phyloP scores from a whole-genome alignment of 768 basidiomycete species.

The Auricularia sp. region DNA sequence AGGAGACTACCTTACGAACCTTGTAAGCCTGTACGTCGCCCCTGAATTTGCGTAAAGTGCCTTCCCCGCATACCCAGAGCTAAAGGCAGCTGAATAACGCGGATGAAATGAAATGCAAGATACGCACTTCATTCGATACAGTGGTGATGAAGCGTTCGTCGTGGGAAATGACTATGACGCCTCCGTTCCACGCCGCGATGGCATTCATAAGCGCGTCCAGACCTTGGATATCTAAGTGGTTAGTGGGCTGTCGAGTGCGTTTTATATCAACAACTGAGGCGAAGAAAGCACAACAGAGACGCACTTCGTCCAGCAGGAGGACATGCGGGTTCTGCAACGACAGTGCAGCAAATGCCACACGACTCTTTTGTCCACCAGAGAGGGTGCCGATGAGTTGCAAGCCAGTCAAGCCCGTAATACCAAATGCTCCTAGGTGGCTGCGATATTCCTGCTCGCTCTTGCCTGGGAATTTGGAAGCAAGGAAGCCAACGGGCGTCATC shows the following conservation, averaged over 20 bases:
- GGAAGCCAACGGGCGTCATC: conserved; percentile 88
- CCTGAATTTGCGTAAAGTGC: conserved; percentile 69
- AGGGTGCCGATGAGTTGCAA: conserved; percentile 86
- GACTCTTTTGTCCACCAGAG: conserved; percentile 91
- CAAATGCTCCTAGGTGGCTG: conserved; percentile 90
- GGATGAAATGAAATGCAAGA: neutral
- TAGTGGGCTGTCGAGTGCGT: conserved; percentile 51
- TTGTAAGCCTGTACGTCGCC: conserved; percentile 92
- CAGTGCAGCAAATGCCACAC: conserved; percentile 84
- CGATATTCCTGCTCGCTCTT: conserved; percentile 95
- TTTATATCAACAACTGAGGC: neutral
- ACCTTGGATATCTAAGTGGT: conserved; percentile 96
- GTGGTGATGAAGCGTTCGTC: conserved; percentile 92
- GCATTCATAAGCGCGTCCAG: conserved; percentile 90
- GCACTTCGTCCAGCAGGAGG: conserved; percentile 84
- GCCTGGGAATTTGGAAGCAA: conserved; percentile 87
- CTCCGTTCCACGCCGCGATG: conserved; percentile 72
- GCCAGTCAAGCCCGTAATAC: conserved; percentile 92
- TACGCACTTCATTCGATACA: conserved; percentile 68
- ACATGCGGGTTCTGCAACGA: conserved; percentile 87
- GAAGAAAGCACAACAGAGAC: conserved; percentile 10
- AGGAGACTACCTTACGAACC: conserved; percentile 30
- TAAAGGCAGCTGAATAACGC: conserved; percentile 21
- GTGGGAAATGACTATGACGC: conserved; percentile 89
- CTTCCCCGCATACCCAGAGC: conserved; percentile 91